Evolutionary conservation across 257 asterid genomes (phyloP).

Genomic region (Sherardia arvensis): DNA sequence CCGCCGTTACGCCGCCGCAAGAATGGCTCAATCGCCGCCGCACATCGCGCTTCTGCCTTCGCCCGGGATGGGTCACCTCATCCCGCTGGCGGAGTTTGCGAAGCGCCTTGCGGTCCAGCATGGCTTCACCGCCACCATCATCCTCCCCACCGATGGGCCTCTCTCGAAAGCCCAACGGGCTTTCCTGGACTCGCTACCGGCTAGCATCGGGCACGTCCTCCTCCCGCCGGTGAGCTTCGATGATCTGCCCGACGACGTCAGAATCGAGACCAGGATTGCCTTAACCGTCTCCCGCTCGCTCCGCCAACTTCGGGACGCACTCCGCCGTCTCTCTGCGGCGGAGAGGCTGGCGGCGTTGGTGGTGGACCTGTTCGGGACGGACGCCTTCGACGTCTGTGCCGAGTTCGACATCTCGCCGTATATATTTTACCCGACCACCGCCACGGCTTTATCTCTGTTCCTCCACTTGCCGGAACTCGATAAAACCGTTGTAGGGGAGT

Average conservation of each 20-base stretch:
- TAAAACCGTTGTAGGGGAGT: constrained; percentile 32
- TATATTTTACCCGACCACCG: constrained; percentile 52
- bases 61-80: constrained; percentile 88
- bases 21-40: constrained; percentile 14
- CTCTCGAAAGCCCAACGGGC: constrained; percentile 33
- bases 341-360: constrained; percentile 39
- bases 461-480: constrained; percentile 47
- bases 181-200: constrained; percentile 48
- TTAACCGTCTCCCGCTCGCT: constrained; percentile 58
- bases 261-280: constrained; percentile 46
- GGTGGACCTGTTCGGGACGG: constrained; percentile 71
- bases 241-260: constrained; percentile 35
- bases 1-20: neutral
- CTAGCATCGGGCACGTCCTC: constrained; percentile 24
- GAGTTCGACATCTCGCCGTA: constrained; percentile 37
- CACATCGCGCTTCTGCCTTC: constrained; percentile 53
- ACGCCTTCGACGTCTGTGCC: constrained; percentile 46
- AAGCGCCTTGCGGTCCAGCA: constrained; percentile 36
- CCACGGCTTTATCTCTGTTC: constrained; percentile 43
- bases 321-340: constrained; percentile 14
- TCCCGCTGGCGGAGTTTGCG: constrained; percentile 58
- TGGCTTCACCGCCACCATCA: constrained; percentile 39
- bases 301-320: constrained; percentile 25
- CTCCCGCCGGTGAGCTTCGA: constrained; percentile 44
- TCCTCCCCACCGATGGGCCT: constrained; percentile 52